A percentile compares a stretch with the other conserved stretches of the same genome.
These are phyloP conservation scores for Debaryomyces castellii DNA, from an alignment of 805 yeast genomes.

Conservation along the genomic window DNA sequence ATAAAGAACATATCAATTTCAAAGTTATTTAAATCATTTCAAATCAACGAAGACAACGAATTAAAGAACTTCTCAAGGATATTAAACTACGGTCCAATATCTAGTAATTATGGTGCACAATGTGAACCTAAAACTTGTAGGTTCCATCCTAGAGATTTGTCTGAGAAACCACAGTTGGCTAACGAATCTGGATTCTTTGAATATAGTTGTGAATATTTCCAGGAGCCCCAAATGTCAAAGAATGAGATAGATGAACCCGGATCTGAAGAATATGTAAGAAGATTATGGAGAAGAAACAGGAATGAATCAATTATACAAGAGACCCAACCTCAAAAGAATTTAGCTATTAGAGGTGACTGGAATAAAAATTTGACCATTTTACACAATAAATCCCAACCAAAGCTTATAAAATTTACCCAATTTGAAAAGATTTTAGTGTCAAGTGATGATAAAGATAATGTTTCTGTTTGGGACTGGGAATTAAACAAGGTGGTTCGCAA, in stretches of 20 bases:
- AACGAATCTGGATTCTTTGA: slow-evolving; percentile 64
- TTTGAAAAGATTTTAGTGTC: slow-evolving; percentile 82
- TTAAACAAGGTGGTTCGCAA: slow-evolving; percentile 54
- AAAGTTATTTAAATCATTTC: slow-evolving; percentile 35
- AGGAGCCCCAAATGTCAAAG: slow-evolving; percentile 90
- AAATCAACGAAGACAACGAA: slow-evolving; percentile 42
- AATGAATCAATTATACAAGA: slow-evolving; percentile 84
- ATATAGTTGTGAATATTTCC: slow-evolving; percentile 86
- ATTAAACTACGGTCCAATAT: slow-evolving; percentile 35
- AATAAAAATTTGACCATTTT: slow-evolving; percentile 55
- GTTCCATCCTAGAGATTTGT: slow-evolving; percentile 37
- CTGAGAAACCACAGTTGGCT: slow-evolving; percentile 47
- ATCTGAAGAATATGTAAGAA: slow-evolving; percentile 74
- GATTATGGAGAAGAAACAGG: slow-evolving; percentile 87
- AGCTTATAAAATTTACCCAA: slow-evolving; percentile 76
- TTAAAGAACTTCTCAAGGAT: slow-evolving; percentile 36
- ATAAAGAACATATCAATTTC: slow-evolving; percentile 32
- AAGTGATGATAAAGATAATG: slow-evolving; percentile 79
- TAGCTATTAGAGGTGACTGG: slow-evolving; percentile 88
- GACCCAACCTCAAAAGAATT: slow-evolving; percentile 85
- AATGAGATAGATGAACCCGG: slow-evolving; percentile 90
- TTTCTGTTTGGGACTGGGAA: slow-evolving; percentile 89
- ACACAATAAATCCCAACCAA: slow-evolving; percentile 79
- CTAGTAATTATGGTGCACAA: slow-evolving; percentile 40
- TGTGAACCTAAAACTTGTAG: slow-evolving; percentile 60